These are phyloP conservation scores for Galerina sulciceps DNA, from an alignment of 768 basidiomycete species.

Conservation along the genomic window DNA sequence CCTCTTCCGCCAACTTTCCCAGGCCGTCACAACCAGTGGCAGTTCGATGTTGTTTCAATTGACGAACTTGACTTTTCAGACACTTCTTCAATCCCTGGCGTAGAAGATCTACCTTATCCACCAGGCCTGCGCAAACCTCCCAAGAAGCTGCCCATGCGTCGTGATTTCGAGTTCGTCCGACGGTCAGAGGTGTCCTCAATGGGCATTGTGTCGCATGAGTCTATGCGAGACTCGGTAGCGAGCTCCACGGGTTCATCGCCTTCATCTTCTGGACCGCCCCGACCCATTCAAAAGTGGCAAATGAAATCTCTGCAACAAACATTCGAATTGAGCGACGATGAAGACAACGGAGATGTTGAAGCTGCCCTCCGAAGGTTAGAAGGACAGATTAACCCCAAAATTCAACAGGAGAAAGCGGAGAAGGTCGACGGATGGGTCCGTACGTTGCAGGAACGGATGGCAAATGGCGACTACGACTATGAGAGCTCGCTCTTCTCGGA, in stretches of 20 bases:
- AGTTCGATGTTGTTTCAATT: constrained; percentile 75
- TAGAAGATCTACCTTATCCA: constrained; percentile 41
- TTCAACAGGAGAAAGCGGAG: constrained; percentile 68
- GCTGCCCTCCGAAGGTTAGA: constrained; percentile 81
- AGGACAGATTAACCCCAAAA: constrained; percentile 80
- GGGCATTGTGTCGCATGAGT: constrained; percentile 69
- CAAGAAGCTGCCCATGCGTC: constrained; percentile 70
- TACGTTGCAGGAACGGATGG: constrained; percentile 69
- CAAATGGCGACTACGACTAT: constrained; percentile 64
- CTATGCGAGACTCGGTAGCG: constrained; percentile 53
- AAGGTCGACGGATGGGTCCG: constrained; percentile 87
- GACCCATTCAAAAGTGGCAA: constrained; percentile 79
- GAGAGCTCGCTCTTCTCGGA: constrained; percentile 65
- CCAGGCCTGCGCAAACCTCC: constrained; percentile 59
- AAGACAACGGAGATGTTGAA: constrained; percentile 74
- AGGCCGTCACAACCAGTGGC: constrained; percentile 51
- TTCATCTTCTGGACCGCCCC: constrained; percentile 41
- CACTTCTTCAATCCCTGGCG: constrained; percentile 60
- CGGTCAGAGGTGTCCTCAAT: constrained; percentile 81
- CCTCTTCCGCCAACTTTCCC: constrained; percentile 41
- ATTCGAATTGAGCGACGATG: constrained; percentile 77
- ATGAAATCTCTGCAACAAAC: constrained; percentile 62
- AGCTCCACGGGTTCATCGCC: constrained; percentile 45
- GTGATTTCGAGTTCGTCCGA: constrained; percentile 82
- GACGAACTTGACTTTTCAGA: constrained; percentile 85